A percentile compares a stretch with the other conserved stretches of the same genome.
phyloP scores from a whole-genome alignment of 2,329 filamentous ascomycete genomes.

The Fusarium sp. region DNA sequence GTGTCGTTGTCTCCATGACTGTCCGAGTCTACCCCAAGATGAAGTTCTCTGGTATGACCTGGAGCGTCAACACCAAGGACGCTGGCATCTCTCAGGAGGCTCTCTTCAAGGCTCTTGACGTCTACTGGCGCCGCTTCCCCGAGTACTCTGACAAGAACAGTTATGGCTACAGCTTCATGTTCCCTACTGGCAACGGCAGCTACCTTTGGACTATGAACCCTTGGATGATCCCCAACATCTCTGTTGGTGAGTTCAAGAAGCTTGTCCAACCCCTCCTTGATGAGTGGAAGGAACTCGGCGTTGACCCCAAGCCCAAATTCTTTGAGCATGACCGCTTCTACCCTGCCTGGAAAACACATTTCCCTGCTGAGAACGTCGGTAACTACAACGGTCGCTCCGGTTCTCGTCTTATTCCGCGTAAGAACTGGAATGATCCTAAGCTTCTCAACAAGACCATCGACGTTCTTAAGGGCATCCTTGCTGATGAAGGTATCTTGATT shows the following conservation, averaged over 20 bases:
- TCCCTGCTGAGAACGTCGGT: slow-evolving; percentile 43
- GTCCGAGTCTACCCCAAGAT: slow-evolving; percentile 52
- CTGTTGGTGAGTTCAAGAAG: slow-evolving; percentile 47
- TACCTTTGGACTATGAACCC: slow-evolving; percentile 48
- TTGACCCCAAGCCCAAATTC: slow-evolving; percentile 45
- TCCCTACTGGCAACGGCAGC: slow-evolving; percentile 44
- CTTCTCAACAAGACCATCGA: slow-evolving; percentile 29
- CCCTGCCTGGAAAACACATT: slow-evolving; percentile 45
- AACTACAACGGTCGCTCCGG: slow-evolving; percentile 40
- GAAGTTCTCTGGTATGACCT: slow-evolving; percentile 48
- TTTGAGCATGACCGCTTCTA: slow-evolving; percentile 44
- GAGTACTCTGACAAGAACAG: slow-evolving; percentile 43
- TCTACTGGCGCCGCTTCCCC: slow-evolving; percentile 44
- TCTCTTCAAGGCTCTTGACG: slow-evolving; percentile 47
- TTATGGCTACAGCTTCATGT: slow-evolving; percentile 44
- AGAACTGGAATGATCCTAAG: slow-evolving; percentile 29
- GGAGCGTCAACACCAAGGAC: slow-evolving; percentile 45
- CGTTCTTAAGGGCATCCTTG: slow-evolving; percentile 17
- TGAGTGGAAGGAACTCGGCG: slow-evolving; percentile 48
- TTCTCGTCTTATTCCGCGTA: slow-evolving; percentile 47
- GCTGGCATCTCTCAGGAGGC: slow-evolving; percentile 36
- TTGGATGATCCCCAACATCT: slow-evolving; percentile 42
- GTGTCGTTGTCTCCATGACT: slow-evolving; percentile 55
- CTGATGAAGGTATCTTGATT: slow-evolving; percentile 23
- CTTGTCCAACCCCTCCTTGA: slow-evolving; percentile 45